Evolutionary conservation across 331 rosid species (phyloP), one percentile per base, ranked within the genome.

Genomic region (Rosa hybrid): DNA sequence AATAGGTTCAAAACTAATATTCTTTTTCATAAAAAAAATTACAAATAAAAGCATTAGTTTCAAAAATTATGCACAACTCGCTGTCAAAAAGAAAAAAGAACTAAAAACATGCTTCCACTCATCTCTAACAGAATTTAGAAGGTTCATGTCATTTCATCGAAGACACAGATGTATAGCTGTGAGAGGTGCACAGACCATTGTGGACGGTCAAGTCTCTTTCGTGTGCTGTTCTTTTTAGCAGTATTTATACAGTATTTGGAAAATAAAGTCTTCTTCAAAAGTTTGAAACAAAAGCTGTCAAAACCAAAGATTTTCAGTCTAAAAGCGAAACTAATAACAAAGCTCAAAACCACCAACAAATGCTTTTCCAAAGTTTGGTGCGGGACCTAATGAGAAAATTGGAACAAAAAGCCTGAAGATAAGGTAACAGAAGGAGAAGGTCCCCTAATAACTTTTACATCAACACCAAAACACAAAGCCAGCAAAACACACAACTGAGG

Each of bases 391-490:
- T 34, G 44, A 57, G 34, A 50, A 53, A 20, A 74, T 7, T 38
- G 27, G 69, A 56, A 63, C 54, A 53, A 75, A 82, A 77, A 74
- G 83, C 59, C 72, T 50, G 76, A 69, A 68, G 80, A 54, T 41
- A 67, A 45, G 27, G 45, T 63, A 68, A 73, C 68, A 53, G 69
- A 86, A 84, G 77, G 25, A 70, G 79, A 63, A 64, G 76, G 63
- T 54, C 56, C 72, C 71, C 8, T 23, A 7, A 14, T 67, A 13
- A 65, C 75, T 76, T 80, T 77, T 34, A 9, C 30, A 12, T 41
- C 8, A 16, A 41, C 57, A 77, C 41, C 78, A 74, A 79, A 78
- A 74, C 72, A 82, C 76, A 82, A 78, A 80, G 62, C 78, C 38
- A 42, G 30, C 25, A 74, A 41, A 57, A 34, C 51, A 2, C 48